These are phyloP conservation scores for Vishniacozyma victoriae DNA, from an alignment of 768 basidiomycete genomes.

Conservation along the genomic window DNA sequence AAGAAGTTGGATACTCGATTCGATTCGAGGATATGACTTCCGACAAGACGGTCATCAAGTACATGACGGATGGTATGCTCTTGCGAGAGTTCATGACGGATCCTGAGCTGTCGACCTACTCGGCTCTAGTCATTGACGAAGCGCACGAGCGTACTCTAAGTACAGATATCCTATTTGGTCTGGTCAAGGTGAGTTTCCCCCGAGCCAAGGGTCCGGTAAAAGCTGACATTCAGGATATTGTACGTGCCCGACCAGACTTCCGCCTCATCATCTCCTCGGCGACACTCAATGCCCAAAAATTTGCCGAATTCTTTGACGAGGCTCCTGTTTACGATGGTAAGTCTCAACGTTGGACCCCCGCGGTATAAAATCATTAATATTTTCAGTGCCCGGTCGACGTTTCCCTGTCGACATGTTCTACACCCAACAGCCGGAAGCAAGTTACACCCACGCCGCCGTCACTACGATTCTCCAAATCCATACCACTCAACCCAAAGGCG, in stretches of 20 bases:
- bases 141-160: conserved; percentile 96
- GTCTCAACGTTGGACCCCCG: conserved; percentile 28
- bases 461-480: conserved; percentile 99
- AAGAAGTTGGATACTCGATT: conserved; percentile 99
- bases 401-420: conserved; percentile 98
- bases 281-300: conserved; percentile 96
- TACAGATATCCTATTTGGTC: conserved; percentile 96
- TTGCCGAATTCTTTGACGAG: conserved; percentile 92
- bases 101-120: conserved; percentile 90
- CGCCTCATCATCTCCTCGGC: conserved; percentile 83
- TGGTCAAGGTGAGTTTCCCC: conserved; percentile 71
- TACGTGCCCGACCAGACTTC: conserved; percentile 69
- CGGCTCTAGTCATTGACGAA: conserved; percentile 94
- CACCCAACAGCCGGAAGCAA: conserved; percentile 98
- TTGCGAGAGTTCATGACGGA: conserved; percentile 95
- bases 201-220: conserved; percentile 7
- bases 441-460: conserved; percentile 96
- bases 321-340: conserved; percentile 90
- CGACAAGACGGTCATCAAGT: conserved; percentile 86
- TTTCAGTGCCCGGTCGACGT: conserved; percentile 83
- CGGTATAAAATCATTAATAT: conserved; percentile 6
- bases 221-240: conserved; percentile 12
- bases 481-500: conserved; percentile 94
- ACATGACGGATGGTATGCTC: conserved; percentile 99
- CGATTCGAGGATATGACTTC: conserved; percentile 97